Base-by-base conservation (phyloP, 73 alveolate genomes). In the Stentor roeselii region DNA sequence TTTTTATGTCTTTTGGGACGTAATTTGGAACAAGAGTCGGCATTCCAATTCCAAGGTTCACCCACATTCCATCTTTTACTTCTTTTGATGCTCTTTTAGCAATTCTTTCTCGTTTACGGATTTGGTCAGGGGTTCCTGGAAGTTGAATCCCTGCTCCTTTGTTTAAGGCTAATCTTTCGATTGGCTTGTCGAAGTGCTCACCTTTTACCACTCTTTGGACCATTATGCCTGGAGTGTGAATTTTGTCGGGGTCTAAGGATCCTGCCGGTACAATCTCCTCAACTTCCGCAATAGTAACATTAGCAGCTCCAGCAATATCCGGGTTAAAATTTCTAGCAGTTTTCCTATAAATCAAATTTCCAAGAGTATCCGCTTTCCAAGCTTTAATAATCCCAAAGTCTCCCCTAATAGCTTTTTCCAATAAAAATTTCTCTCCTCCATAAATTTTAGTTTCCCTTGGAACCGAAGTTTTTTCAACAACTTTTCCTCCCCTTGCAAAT, bases 11-110 rank as follows among this genome's bases (percentile, higher is more conserved):
- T 35, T 3, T 60, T 60, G 32, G 82, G 86, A 41, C 60, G 92
- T 78, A 93, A 61, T 74, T 88, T 36, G 95, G 92, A 31, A 59
- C 84, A 15, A 92, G 80, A 38, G 97, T 94, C 0, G 99, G 99
- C 87, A 93, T 90, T 42, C 99, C 99, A 40, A 95, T 95, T 31
- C 99, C 98, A 59, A 95, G 78, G 89, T 93, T 93, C 36, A 93
- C 97, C 60, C 87, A 91, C 97, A 87, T 89, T 61, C 95, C 95
- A 36, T 92, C 87, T 58, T 59, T 84, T 84, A 95, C 82, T 60
- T 93, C 96, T 58, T 83, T 42, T 60, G 98, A 97, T 27, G 99
- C 99, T 75, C 99, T 93, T 82, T 86, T 89, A 38, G 91, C 94
- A 27, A 86, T 87, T 75, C 60, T 85, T 59, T 83, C 87, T 35